A percentile compares a stretch with the other conserved stretches of the same genome.
Evolutionary conservation across 495 filamentous ascomycete species (phyloP).

Genomic region (Lepidopterella palustris): DNA sequence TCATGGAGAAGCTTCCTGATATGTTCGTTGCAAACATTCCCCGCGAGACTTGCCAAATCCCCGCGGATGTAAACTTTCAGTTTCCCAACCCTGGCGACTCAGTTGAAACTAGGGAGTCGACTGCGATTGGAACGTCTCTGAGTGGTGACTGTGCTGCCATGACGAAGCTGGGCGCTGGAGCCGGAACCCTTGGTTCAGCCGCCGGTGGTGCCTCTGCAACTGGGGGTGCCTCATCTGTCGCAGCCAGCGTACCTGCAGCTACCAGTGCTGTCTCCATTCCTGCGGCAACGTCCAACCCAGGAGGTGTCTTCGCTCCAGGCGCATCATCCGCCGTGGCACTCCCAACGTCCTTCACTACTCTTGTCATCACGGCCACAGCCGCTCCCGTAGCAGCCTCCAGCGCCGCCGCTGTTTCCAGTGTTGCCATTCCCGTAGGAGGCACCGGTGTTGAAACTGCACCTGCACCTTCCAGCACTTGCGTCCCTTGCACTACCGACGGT

Average conservation of each 20-base stretch:
- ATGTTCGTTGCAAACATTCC: slow-evolving; percentile 75
- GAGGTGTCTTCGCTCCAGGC: slow-evolving; percentile 24
- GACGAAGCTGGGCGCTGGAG: slow-evolving; percentile 27
- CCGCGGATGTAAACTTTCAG: slow-evolving; percentile 39
- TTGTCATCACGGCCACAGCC: neutral
- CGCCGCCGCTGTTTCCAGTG: neutral
- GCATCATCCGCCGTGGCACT: slow-evolving; percentile 17
- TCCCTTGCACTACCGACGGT: slow-evolving; percentile 32
- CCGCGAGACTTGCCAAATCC: slow-evolving; percentile 48
- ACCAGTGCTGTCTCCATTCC: neutral
- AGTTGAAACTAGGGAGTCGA: slow-evolving; percentile 34
- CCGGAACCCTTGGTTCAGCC: slow-evolving; percentile 20
- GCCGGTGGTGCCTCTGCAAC: neutral
- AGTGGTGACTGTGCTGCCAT: slow-evolving; percentile 20
- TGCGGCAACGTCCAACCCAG: slow-evolving; percentile 7
- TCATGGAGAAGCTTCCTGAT: slow-evolving; percentile 57
- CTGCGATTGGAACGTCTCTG: slow-evolving; percentile 1
- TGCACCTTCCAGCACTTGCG: slow-evolving; percentile 15
- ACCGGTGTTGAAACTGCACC: neutral
- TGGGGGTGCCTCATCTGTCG: neutral
- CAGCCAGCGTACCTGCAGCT: slow-evolving; percentile 2
- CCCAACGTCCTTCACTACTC: slow-evolving; percentile 5
- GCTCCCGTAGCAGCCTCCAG: neutral
- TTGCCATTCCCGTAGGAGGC: neutral
- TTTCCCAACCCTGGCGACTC: slow-evolving; percentile 54